A percentile compares a stretch with the other conserved stretches of the same genome.
Conservation (phyloP, 768 basidiomycete genomes). For the Xerocomus potaroensis region DNA sequence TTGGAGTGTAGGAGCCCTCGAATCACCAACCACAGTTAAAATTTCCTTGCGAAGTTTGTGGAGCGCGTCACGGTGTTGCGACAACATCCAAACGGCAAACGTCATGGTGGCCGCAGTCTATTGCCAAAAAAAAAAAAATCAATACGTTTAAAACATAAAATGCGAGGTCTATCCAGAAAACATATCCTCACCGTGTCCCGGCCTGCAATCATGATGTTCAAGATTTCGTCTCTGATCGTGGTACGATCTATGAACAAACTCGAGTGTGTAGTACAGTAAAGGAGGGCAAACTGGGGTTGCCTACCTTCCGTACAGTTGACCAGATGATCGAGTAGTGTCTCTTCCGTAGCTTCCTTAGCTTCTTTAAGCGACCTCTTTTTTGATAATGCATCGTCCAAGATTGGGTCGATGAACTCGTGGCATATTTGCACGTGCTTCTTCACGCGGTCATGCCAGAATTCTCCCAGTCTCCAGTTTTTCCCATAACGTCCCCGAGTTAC, state of each 20-base stretch:
- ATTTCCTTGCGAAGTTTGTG: constrained; percentile 54
- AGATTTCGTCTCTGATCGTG: constrained; percentile 21
- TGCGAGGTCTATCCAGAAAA: no score
- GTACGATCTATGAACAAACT: constrained; percentile 24
- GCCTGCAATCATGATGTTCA: constrained; percentile 31
- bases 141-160: no score
- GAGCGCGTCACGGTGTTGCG: constrained; percentile 45
- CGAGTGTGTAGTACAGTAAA: no score
- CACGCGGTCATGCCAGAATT: constrained; percentile 41
- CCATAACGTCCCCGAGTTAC: constrained; percentile 40
- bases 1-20: constrained; percentile 46
- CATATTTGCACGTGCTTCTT: constrained; percentile 38
- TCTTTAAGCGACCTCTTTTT: constrained; percentile 22
- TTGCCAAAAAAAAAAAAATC: no score
- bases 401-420: constrained; percentile 43
- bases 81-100: background rate
- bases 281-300: no score
- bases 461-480: background rate
- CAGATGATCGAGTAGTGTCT: constrained; percentile 49
- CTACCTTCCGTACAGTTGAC: constrained; percentile 55
- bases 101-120: constrained; percentile 33
- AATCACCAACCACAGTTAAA: constrained; percentile 44
- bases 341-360: constrained; percentile 32
- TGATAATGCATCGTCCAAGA: constrained; percentile 39
- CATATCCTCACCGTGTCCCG: constrained; percentile 39